Conservation (phyloP, 306 rosid species). For the Abrus pulchellus region DNA sequence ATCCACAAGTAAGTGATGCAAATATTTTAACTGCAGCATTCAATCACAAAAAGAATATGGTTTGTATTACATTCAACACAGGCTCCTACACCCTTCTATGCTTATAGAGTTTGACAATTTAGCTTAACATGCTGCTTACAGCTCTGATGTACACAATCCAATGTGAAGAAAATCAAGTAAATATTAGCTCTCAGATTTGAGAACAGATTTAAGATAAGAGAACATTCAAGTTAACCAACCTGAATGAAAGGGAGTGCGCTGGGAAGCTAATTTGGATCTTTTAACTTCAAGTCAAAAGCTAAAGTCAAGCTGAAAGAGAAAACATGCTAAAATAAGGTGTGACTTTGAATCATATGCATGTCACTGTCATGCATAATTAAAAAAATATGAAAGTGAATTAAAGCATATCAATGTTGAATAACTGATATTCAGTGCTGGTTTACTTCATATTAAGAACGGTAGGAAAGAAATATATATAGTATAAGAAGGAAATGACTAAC, state of each 20-base stretch:
- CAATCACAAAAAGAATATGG: slow-evolving; percentile 18
- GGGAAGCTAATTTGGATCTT: slow-evolving; percentile 51
- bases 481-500: slow-evolving; percentile 49
- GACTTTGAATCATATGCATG: slow-evolving; percentile 48
- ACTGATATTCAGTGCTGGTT: slow-evolving; percentile 37
- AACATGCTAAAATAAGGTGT: slow-evolving; percentile 37
- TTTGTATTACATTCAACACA: slow-evolving; percentile 33
- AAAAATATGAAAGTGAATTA: neutral
- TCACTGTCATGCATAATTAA: slow-evolving; percentile 47
- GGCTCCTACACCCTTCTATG: slow-evolving; percentile 24
- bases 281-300: slow-evolving; percentile 66
- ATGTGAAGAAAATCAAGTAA: slow-evolving; percentile 1
- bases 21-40: slow-evolving; percentile 10
- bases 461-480: slow-evolving; percentile 29
- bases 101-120: neutral
- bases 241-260: slow-evolving; percentile 42
- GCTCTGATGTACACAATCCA: slow-evolving; percentile 2
- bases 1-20: neutral
- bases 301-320: slow-evolving; percentile 56
- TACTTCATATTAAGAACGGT: slow-evolving; percentile 23
- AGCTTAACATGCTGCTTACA: slow-evolving; percentile 32
- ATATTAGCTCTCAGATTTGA: neutral
- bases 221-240: slow-evolving; percentile 49
- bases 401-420: slow-evolving; percentile 19
- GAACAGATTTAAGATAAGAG: neutral